Percentiles rank a stretch among this genome's conserved stretches.
These are phyloP conservation scores for Lactarius akahatsu DNA, from an alignment of 768 basidiomycete genomes.

Conservation along the genomic window DNA sequence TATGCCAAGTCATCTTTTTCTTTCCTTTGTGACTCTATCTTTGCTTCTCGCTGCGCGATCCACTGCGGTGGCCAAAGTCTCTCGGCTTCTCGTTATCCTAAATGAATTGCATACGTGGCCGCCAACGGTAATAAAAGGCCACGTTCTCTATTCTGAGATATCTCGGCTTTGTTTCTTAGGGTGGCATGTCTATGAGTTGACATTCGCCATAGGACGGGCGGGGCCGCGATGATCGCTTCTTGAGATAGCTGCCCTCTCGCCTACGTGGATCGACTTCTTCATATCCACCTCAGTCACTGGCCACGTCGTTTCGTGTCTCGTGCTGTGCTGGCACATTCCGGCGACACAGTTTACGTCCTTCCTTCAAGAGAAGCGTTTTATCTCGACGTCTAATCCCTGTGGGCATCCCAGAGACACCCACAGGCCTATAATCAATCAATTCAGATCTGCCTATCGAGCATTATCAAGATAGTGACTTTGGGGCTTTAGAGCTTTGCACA, in stretches of 20 bases:
- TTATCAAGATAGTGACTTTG: background rate
- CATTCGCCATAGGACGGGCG: constrained; percentile 20
- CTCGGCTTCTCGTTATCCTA: constrained; percentile 10
- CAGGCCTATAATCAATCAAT: background rate
- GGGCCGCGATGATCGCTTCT: constrained; percentile 3
- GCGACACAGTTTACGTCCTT: background rate
- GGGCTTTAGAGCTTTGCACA: background rate
- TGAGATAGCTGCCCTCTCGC: background rate
- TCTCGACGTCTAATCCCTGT: constrained; percentile 10
- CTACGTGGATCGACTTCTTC: background rate
- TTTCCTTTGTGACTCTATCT: background rate
- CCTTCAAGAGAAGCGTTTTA: background rate
- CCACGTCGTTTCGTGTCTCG: constrained; percentile 4
- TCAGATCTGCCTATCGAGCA: background rate
- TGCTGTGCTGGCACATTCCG: constrained; percentile 19
- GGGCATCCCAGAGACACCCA: background rate
- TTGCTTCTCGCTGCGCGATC: background rate
- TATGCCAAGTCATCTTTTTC: background rate
- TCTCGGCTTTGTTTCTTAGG: constrained; percentile 2
- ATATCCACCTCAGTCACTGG: background rate
- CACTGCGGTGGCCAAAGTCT: constrained; percentile 15
- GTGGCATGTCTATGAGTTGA: background rate
- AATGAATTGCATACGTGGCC: constrained; percentile 22
- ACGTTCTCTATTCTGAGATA: constrained; percentile 22
- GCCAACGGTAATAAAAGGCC: constrained; percentile 3